phyloP scores from a whole-genome alignment of 225 moss, liverwort and hornwort genomes.

The Lunularia cruciata region DNA sequence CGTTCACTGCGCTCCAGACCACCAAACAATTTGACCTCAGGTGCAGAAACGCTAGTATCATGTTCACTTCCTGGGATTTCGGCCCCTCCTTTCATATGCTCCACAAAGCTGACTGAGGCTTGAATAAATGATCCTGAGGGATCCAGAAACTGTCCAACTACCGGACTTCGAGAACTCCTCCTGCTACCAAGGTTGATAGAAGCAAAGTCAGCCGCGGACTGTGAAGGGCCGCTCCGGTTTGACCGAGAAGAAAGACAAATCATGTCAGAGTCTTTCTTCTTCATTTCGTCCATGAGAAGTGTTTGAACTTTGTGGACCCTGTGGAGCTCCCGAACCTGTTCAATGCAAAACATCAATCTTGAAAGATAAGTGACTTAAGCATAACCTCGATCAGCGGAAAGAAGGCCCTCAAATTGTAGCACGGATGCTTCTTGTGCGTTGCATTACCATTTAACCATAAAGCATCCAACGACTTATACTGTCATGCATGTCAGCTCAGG shows the following conservation, averaged over 20 bases:
- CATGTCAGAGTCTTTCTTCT: conserved; percentile 34
- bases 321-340: conserved; percentile 56
- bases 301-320: conserved; percentile 56
- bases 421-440: too few relatives aligned
- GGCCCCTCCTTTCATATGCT: conserved; percentile 26
- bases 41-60: neutral
- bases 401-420: too few relatives aligned
- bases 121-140: conserved; percentile 14
- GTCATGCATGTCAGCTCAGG: too few relatives aligned
- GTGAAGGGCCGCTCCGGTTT: conserved; percentile 17
- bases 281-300: conserved; percentile 53
- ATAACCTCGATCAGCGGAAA: too few relatives aligned
- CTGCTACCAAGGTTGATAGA: conserved; percentile 16
- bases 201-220: conserved; percentile 17
- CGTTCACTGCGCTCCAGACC: conserved; percentile 2
- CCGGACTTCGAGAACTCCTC: conserved; percentile 18
- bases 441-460: too few relatives aligned
- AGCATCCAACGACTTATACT: too few relatives aligned
- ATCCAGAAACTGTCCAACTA: conserved; percentile 18
- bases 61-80: conserved; percentile 17
- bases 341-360: neutral
- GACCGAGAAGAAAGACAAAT: conserved; percentile 26
- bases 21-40: conserved; percentile 29
- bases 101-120: conserved; percentile 16
- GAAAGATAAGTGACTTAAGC: too few relatives aligned